These are phyloP conservation scores for Yamadazyma mexicana DNA, from an alignment of 1,139 yeast species.

Conservation along the genomic window DNA sequence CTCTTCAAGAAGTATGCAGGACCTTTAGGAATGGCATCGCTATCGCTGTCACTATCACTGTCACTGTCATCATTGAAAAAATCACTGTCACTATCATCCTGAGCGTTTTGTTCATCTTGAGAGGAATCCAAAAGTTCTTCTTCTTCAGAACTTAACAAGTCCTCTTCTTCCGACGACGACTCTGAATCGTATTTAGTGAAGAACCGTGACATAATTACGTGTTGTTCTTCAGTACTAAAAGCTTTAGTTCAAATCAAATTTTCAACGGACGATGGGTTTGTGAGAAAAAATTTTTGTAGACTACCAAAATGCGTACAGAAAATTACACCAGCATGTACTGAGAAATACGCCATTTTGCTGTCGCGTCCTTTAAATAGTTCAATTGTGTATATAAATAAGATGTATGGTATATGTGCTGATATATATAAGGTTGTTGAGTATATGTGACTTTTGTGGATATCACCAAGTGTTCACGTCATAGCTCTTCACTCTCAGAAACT, in stretches of 20 bases:
- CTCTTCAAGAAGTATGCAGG: constrained; percentile 60
- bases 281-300: constrained; percentile 9
- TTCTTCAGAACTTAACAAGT: constrained; percentile 69
- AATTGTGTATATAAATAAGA: background rate
- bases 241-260: constrained; percentile 9
- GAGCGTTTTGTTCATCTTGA: constrained; percentile 41
- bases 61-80: constrained; percentile 39
- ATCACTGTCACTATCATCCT: constrained; percentile 32
- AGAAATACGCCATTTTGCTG: background rate
- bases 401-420: too few relatives aligned
- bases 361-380: background rate
- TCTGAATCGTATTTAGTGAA: constrained; percentile 66
- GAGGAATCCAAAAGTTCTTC: constrained; percentile 47
- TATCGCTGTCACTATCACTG: constrained; percentile 40
- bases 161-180: constrained; percentile 76
- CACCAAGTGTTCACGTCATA: constrained; percentile 22
- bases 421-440: background rate
- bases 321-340: constrained; percentile 1
- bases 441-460: too few relatives aligned
- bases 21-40: constrained; percentile 43
- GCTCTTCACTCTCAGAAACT: constrained; percentile 63
- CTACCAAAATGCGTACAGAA: background rate
- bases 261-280: constrained; percentile 12
- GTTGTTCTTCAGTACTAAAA: background rate
- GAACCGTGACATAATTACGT: constrained; percentile 64